Conservation (phyloP, 2,329 filamentous ascomycete species). For the Colletotrichum chrysophilum region DNA sequence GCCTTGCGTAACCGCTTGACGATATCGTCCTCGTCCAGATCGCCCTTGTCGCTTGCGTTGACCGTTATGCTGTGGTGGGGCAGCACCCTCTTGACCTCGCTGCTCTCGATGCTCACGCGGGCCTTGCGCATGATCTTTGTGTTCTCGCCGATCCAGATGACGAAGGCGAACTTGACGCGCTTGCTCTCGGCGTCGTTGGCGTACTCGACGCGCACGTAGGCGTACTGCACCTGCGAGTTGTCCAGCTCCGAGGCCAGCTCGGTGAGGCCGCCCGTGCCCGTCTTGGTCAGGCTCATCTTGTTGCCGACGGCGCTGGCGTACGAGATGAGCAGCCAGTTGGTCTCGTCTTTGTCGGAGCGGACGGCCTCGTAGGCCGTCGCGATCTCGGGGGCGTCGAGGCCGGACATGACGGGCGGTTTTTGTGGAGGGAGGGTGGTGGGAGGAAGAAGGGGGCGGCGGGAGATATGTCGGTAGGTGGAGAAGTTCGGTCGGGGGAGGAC, state of each 20-base stretch:
- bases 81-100: constrained; percentile 67
- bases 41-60: constrained; percentile 63
- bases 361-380: constrained; percentile 70
- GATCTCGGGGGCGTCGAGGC: constrained; percentile 63
- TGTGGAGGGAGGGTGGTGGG: not conserved
- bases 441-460: not conserved
- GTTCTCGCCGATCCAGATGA: constrained; percentile 71
- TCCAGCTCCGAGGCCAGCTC: constrained; percentile 64
- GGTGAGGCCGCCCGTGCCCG: constrained; percentile 64
- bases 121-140: constrained; percentile 75
- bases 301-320: constrained; percentile 61
- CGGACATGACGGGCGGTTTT: constrained; percentile 52
- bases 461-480: not conserved
- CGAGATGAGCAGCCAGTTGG: constrained; percentile 72
- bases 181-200: constrained; percentile 74
- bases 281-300: constrained; percentile 59
- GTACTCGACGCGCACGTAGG: constrained; percentile 70
- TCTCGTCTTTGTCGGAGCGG: constrained; percentile 68
- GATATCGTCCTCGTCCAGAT: constrained; percentile 67
- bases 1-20: constrained; percentile 67
- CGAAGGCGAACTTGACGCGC: constrained; percentile 70
- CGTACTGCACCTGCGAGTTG: constrained; percentile 67
- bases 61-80: constrained; percentile 70
- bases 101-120: constrained; percentile 70
- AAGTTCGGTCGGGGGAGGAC: not conserved